Percentiles rank a stretch among this genome's conserved stretches.
phyloP scores from a whole-genome alignment of 371 early-diverging fungal species.

The Dichotomocladium elegans region DNA sequence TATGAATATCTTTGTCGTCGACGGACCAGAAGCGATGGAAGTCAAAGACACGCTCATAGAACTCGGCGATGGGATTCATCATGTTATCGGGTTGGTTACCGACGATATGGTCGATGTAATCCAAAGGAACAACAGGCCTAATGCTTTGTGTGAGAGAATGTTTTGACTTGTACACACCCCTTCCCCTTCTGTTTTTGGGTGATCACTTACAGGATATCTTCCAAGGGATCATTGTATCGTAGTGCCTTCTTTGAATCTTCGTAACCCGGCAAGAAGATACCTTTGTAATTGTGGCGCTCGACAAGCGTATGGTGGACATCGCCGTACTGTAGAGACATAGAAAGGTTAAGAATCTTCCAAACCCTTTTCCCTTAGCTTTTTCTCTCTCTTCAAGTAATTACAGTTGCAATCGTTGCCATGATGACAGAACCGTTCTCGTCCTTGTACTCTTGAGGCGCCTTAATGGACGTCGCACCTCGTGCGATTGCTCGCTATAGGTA shows the following conservation, averaged over 20 bases:
- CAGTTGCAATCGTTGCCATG: conserved; percentile 89
- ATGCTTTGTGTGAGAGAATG: background rate
- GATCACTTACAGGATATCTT: conserved; percentile 45
- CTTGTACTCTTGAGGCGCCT: conserved; percentile 73
- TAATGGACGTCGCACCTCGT: conserved; percentile 84
- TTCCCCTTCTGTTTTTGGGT: background rate
- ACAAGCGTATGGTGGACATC: conserved; percentile 94
- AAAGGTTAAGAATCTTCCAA: background rate
- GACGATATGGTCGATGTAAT: conserved; percentile 90
- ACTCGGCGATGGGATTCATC: conserved; percentile 85
- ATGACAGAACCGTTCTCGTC: conserved; percentile 88
- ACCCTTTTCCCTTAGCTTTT: too few relatives aligned
- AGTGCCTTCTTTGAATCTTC: conserved; percentile 29
- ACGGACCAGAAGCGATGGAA: conserved; percentile 99
- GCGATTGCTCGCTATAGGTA: conserved; percentile 67
- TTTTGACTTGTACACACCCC: background rate
- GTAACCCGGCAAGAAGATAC: conserved; percentile 87
- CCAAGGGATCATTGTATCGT: conserved; percentile 64
- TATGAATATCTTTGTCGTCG: conserved; percentile 94
- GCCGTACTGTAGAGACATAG: conserved; percentile 59
- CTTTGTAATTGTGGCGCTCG: conserved; percentile 80
- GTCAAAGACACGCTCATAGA: conserved; percentile 82
- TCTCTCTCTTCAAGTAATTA: conserved; percentile 25
- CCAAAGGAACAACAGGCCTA: conserved; percentile 62
- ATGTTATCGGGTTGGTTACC: conserved; percentile 92